Conservation (phyloP, 208 protist species). For the Trypanosoma mega region DNA sequence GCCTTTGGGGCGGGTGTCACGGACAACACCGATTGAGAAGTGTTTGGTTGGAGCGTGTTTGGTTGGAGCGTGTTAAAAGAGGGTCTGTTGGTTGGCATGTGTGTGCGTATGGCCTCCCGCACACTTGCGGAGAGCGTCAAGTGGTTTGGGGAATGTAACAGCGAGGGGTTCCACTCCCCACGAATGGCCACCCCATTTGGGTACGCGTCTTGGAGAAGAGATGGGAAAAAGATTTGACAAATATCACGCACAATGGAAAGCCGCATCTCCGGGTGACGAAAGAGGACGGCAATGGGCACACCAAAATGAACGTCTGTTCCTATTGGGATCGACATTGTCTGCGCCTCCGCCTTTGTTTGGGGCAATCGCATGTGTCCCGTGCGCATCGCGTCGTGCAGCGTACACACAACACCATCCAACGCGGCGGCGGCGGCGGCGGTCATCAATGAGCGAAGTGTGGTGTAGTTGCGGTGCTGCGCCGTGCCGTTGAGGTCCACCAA, state of each 20-base stretch:
- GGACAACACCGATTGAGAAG: no score
- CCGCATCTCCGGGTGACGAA: conserved; percentile 15
- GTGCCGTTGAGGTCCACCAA: conserved; percentile 44
- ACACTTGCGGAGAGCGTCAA: background rate
- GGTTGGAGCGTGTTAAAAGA: no score
- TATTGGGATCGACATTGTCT: conserved; percentile 14
- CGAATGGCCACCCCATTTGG: conserved; percentile 38
- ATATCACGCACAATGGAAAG: conserved; percentile 35
- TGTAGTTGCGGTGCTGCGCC: conserved; percentile 41
- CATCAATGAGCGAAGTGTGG: background rate
- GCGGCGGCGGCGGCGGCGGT: conserved; percentile 16
- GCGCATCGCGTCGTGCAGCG: conserved; percentile 5
- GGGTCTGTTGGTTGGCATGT: background rate
- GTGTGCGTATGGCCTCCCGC: background rate
- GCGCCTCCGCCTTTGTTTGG: conserved; percentile 4
- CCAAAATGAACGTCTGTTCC: conserved; percentile 9
- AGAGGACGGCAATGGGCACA: conserved; percentile 18
- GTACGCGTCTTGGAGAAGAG: conserved; percentile 40
- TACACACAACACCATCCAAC: conserved; percentile 15
- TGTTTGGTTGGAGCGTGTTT: no score
- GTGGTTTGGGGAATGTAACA: background rate
- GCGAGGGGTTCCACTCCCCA: conserved; percentile 31
- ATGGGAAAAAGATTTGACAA: conserved; percentile 46
- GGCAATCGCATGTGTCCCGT: conserved; percentile 14
- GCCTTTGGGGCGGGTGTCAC: no score